These are phyloP conservation scores for Clarireedia sp. DNA, from an alignment of 2,329 filamentous ascomycete species.

Conservation along the genomic window DNA sequence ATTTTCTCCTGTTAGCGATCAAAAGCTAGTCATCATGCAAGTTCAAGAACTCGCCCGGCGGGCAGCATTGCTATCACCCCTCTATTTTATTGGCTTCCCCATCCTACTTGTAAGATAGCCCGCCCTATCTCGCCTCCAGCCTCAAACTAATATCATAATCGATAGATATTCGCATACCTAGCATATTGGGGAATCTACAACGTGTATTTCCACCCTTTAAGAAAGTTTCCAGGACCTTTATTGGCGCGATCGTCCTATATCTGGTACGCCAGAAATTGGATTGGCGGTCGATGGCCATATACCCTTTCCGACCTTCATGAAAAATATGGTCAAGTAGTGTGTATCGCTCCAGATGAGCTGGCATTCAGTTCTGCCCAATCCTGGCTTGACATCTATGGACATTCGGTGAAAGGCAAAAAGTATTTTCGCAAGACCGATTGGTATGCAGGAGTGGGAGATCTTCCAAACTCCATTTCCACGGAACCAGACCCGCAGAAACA, in stretches of 20 bases:
- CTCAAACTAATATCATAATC: not conserved
- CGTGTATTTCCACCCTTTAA: constrained; percentile 6
- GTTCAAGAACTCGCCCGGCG: no score
- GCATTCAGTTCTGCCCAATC: constrained; percentile 4
- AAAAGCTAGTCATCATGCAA: no score
- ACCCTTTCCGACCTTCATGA: not conserved
- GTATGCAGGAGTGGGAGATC: constrained; percentile 2
- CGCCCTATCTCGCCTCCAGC: not conserved
- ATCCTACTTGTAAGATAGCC: not conserved
- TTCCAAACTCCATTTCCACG: constrained; percentile 1
- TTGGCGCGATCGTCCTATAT: constrained; percentile 1
- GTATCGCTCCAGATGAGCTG: constrained; percentile 2
- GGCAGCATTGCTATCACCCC: no score
- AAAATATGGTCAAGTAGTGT: not conserved
- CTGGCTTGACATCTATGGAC: constrained; percentile 3
- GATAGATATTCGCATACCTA: not conserved
- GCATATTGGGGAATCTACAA: constrained; percentile 5
- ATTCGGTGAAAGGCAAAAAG: constrained; percentile 1
- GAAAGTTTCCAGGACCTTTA: constrained; percentile 3
- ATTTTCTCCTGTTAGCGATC: no score
- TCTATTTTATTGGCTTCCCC: not conserved
- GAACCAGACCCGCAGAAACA: not conserved
- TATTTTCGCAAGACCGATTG: constrained; percentile 5
- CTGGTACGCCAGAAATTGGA: constrained; percentile 7
- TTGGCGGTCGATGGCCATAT: not conserved